Conservation (phyloP, 768 basidiomycete species). For the Auriscalpium microsporum region DNA sequence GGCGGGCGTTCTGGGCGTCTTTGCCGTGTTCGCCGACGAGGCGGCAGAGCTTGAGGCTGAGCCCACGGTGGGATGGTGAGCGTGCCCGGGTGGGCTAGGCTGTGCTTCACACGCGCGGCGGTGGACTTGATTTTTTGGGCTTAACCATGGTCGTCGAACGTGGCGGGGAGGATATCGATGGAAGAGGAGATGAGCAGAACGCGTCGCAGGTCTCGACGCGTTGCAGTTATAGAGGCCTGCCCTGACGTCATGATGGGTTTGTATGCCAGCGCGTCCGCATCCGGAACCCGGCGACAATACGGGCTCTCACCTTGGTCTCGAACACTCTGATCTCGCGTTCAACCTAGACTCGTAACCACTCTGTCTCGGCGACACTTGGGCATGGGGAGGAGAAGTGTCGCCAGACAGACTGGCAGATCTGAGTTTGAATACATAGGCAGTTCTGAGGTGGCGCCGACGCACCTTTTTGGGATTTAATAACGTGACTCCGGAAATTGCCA, state of each 20-base stretch:
- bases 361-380: no score
- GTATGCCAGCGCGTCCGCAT: no score
- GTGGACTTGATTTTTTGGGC: conserved; percentile 4
- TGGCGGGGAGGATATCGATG: not conserved
- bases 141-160: conserved; percentile 3
- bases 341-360: no score
- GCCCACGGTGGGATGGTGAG: conserved; percentile 7
- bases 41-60: conserved; percentile 6
- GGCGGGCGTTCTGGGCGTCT: conserved; percentile 81
- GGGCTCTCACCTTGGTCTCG: no score
- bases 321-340: no score
- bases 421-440: no score
- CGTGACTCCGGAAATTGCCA: no score
- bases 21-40: conserved; percentile 14
- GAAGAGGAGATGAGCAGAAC: not conserved
- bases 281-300: no score
- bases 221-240: not conserved
- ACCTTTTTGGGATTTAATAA: no score
- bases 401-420: no score
- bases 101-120: not conserved
- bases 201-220: not conserved
- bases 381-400: no score
- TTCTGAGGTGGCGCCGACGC: no score
- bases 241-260: not conserved
- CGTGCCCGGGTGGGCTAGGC: conserved; percentile 2